These are phyloP conservation scores for Tolypocladium capitatum DNA, from an alignment of 2,329 filamentous ascomycete species.

Conservation along the genomic window DNA sequence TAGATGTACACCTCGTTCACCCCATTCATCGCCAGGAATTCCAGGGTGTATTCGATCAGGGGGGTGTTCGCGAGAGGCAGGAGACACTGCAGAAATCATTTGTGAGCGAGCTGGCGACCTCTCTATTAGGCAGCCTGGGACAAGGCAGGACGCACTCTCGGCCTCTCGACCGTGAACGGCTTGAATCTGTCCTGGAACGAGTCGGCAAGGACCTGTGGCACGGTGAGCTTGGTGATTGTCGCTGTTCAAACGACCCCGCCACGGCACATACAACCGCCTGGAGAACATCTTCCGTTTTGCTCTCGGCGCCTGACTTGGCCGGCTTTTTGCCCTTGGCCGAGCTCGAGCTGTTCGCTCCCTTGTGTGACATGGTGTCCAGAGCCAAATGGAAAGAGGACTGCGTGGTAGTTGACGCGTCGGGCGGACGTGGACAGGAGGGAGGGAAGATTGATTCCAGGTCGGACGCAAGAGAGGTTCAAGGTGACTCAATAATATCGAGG, in stretches of 20 bases:
- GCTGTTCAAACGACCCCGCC: constrained; percentile 9
- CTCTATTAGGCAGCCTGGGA: background rate
- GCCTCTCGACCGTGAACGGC: constrained; percentile 78
- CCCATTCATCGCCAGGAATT: constrained; percentile 88
- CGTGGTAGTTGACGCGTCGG: constrained; percentile 7
- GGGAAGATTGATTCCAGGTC: background rate
- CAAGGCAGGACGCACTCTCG: constrained; percentile 44
- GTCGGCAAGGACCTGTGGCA: constrained; percentile 67
- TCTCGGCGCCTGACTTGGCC: constrained; percentile 35
- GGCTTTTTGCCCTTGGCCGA: constrained; percentile 39
- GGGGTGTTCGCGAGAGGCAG: constrained; percentile 87
- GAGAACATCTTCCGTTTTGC: constrained; percentile 43
- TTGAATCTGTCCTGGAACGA: constrained; percentile 86
- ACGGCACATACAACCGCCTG: constrained; percentile 38
- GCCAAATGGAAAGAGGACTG: background rate
- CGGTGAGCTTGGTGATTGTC: constrained; percentile 8
- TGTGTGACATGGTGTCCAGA: constrained; percentile 28
- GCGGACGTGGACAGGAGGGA: constrained; percentile 4
- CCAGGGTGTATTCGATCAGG: constrained; percentile 92
- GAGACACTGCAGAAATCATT: constrained; percentile 53
- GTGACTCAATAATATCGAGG: constrained; percentile 18
- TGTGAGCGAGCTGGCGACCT: background rate
- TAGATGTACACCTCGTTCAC: constrained; percentile 93
- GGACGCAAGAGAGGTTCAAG: background rate
- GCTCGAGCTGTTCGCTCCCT: constrained; percentile 24